A percentile compares a stretch with the other conserved stretches of the same genome.
These are phyloP conservation scores for Trifolium pratense DNA, from an alignment of 306 rosid species.

Conservation along the genomic window DNA sequence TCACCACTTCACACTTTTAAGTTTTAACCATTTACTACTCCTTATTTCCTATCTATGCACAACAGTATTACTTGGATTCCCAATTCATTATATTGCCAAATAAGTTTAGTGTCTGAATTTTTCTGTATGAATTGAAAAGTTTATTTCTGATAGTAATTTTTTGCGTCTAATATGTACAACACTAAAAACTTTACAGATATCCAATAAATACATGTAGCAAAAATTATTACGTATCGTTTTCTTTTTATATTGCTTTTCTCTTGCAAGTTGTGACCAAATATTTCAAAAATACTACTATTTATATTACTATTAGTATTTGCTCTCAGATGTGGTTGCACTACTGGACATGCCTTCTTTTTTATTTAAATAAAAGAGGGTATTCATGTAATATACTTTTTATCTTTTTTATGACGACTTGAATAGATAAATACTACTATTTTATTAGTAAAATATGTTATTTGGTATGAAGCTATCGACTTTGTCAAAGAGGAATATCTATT, in stretches of 20 bases:
- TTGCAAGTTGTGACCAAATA: not conserved
- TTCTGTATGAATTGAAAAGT: not conserved
- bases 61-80: conserved; percentile 36
- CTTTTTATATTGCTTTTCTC: not conserved
- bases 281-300: not conserved
- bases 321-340: conserved; percentile 1
- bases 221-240: no score
- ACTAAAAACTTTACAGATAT: not conserved
- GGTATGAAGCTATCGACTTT: no score
- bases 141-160: not conserved
- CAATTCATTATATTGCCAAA: not conserved
- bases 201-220: not conserved
- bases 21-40: conserved; percentile 39
- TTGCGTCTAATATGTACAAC: not conserved
- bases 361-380: conserved; percentile 11
- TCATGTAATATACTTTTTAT: not conserved
- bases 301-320: not conserved
- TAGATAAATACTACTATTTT: not conserved
- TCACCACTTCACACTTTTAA: conserved; percentile 19
- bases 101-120: not conserved
- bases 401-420: not conserved
- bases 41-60: conserved; percentile 1
- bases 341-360: conserved; percentile 6
- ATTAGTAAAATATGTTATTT: no score
- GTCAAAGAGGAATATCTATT: no score